Conservation (phyloP, 176 grass and related monocot species). For the Areca catechu region DNA sequence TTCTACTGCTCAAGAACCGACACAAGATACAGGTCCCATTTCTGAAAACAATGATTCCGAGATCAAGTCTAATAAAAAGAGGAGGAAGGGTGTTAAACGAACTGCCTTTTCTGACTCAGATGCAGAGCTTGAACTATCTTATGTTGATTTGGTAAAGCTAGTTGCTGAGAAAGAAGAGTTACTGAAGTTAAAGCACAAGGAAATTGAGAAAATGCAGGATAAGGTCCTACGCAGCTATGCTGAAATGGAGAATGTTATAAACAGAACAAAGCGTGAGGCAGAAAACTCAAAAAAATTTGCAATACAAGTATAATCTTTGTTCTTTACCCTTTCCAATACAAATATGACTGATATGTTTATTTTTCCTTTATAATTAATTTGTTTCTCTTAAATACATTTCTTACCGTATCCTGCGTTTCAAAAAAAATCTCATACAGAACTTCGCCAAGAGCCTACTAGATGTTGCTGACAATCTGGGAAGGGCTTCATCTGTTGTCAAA, state of each 20-base stretch:
- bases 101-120: slow-evolving; percentile 42
- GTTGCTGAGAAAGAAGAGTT: slow-evolving; percentile 56
- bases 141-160: slow-evolving; percentile 55
- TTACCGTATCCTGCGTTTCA: too few relatives aligned
- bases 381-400: too few relatives aligned
- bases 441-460: slow-evolving; percentile 62
- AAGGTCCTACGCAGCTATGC: slow-evolving; percentile 66
- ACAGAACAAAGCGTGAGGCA: slow-evolving; percentile 55
- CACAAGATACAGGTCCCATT: slow-evolving; percentile 18
- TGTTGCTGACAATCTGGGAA: slow-evolving; percentile 60
- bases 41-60: slow-evolving; percentile 5
- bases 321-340: neutral
- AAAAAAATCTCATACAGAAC: slow-evolving; percentile 22
- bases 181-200: slow-evolving; percentile 61
- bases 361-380: too few relatives aligned
- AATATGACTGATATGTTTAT: too few relatives aligned
- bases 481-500: slow-evolving; percentile 55
- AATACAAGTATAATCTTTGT: slow-evolving; percentile 34
- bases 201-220: slow-evolving; percentile 56
- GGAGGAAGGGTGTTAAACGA: slow-evolving; percentile 20
- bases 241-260: slow-evolving; percentile 65
- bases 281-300: slow-evolving; percentile 68
- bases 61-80: slow-evolving; percentile 1
- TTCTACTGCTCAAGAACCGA: slow-evolving; percentile 22
- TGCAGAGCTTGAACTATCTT: slow-evolving; percentile 33